Evolutionary conservation across 1,139 yeast species (phyloP), one percentile per base, ranked within the genome.

Genomic region (Geotrichum fermentans): DNA sequence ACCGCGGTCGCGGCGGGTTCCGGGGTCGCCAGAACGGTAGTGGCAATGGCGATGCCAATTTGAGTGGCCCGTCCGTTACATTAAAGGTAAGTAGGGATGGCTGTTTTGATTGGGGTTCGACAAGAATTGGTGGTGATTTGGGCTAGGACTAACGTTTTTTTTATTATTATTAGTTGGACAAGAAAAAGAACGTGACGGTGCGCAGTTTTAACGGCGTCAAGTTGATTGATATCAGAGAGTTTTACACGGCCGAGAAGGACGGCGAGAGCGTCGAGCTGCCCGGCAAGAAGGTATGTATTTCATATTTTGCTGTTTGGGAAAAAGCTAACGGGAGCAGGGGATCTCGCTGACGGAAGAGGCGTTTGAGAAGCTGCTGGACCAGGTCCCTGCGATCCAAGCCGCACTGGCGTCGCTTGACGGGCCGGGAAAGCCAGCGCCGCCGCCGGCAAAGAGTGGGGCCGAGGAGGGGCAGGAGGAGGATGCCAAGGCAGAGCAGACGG

Each of bases 211-310:
- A 83, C 47, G 79, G 80, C 47, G 70, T 72, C 53, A 78, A 75
- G 44, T 68, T 87, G 56, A 78, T 89, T 13, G 96, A 88, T 59
- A 85, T 88, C 50, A 75, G 96, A 50, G 96, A 89, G 64, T 87
- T 73, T 68, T 88, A 85, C 66, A 66, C 74, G 51, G 88, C 82
- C 58, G 49, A 51, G 36, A 75, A 73, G 2, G 39, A 48, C 21
- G 73, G 78, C 10, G 77, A 79, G 11, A 40, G 30, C 5, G 40
- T 43, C 11, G 82, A 78, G 52, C 71, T 78, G 67, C 97, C 96
- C 0, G 95, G 95, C 0, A 82, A 80, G 61, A 88, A 88, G 59
- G 74, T 69, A 56, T 40, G 69, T 7, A 10, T 6, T 24, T 24
- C 10, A 10, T 6, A 24, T 10, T 24, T 24, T 24, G 28, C 28